Conservation (phyloP, 2,329 filamentous ascomycete genomes). For the Colletotrichum caudatum region DNA sequence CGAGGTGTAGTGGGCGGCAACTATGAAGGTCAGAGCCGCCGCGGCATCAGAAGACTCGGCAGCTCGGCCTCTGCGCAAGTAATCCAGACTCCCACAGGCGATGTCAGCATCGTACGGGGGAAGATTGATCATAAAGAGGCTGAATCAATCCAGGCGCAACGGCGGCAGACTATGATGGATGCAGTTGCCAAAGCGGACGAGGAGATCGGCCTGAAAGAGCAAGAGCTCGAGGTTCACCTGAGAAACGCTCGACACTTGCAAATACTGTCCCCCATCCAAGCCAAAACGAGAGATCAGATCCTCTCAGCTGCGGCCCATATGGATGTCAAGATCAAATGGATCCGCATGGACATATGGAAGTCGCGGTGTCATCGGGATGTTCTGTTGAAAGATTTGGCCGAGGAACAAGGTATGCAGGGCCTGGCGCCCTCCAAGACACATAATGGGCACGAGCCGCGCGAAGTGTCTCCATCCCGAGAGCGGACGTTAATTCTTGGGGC, state of each 20-base stretch:
- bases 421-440: conserved; percentile 13
- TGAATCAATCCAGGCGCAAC: conserved; percentile 85
- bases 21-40: conserved; percentile 83
- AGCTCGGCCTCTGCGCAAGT: conserved; percentile 69
- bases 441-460: conserved; percentile 30
- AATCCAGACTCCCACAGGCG: conserved; percentile 78
- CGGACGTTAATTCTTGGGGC: conserved; percentile 27
- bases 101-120: conserved; percentile 78
- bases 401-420: conserved; percentile 58
- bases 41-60: conserved; percentile 78
- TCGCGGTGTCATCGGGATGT: conserved; percentile 93
- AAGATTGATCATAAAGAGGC: conserved; percentile 85
- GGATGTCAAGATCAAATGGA: conserved; percentile 92
- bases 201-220: conserved; percentile 78
- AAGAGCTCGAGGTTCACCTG: conserved; percentile 83
- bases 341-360: conserved; percentile 92
- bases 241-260: conserved; percentile 92
- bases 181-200: conserved; percentile 88
- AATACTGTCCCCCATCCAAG: conserved; percentile 88
- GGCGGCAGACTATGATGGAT: conserved; percentile 83
- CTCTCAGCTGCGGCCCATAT: conserved; percentile 86
- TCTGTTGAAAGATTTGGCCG: conserved; percentile 84
- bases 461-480: conserved; percentile 34
- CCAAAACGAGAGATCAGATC: conserved; percentile 88
- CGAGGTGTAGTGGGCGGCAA: conserved; percentile 86